Evolutionary conservation across 176 grass and related monocot genomes (phyloP).

Genomic region (Musa acuminata): DNA sequence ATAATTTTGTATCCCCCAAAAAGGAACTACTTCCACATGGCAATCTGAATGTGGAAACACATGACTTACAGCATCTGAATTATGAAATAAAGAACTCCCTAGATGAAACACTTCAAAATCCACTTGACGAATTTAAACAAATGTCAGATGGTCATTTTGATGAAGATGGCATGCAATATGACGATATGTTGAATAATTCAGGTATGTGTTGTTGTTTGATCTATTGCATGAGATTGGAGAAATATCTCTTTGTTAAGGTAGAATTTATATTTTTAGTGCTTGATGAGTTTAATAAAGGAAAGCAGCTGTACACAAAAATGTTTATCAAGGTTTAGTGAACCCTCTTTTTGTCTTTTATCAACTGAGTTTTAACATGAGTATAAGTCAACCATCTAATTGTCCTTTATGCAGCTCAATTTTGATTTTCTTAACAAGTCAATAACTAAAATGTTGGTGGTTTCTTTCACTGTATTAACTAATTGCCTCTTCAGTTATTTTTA

Average conservation of each 20-base stretch:
- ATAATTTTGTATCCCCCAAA: neutral
- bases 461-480: too few relatives aligned
- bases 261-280: neutral
- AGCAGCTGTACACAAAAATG: neutral
- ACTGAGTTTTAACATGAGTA: too few relatives aligned
- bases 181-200: conserved; percentile 50
- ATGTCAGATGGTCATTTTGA: conserved; percentile 17
- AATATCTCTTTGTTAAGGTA: neutral
- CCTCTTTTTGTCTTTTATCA: too few relatives aligned
- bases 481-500: too few relatives aligned
- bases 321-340: neutral
- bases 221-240: neutral
- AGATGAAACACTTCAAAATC: conserved; percentile 26
- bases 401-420: neutral
- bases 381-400: neutral
- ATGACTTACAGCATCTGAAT: neutral
- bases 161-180: conserved; percentile 4
- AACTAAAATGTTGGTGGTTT: too few relatives aligned
- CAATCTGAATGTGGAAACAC: conserved; percentile 27
- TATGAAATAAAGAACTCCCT: conserved; percentile 7
- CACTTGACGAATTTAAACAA: conserved; percentile 30
- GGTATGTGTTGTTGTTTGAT: conserved; percentile 27
- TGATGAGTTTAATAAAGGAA: neutral
- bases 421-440: too few relatives aligned
- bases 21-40: conserved; percentile 12